phyloP scores from a whole-genome alignment of 2,329 filamentous ascomycete genomes.

The Claviceps digitariae region DNA sequence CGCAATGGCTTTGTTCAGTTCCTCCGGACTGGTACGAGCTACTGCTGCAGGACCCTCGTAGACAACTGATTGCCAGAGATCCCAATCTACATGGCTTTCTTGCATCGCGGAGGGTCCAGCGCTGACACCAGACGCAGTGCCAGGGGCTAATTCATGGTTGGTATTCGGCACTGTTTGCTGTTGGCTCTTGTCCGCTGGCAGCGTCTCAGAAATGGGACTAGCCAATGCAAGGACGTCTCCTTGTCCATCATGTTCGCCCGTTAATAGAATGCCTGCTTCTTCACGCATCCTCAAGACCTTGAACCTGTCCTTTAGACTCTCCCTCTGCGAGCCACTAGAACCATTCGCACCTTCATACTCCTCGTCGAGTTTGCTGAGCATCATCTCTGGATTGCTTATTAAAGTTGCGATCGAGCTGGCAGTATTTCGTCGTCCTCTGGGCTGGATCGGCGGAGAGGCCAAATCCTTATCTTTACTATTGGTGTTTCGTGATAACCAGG shows the following conservation, averaged over 20 bases:
- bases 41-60: conserved; percentile 87
- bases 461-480: conserved; percentile 42
- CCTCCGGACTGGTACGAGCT: conserved; percentile 73
- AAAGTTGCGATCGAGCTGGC: conserved; percentile 67
- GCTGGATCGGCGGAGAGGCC: conserved; percentile 37
- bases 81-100: conserved; percentile 87
- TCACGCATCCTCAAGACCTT: conserved; percentile 64
- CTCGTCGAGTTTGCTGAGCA: conserved; percentile 64
- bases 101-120: conserved; percentile 57
- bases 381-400: conserved; percentile 69
- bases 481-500: conserved; percentile 64
- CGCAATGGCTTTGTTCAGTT: conserved; percentile 81
- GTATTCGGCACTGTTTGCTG: conserved; percentile 43
- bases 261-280: conserved; percentile 44
- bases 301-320: conserved; percentile 65
- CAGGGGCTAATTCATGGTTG: conserved; percentile 62
- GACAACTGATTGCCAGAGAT: conserved; percentile 91
- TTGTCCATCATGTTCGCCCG: conserved; percentile 39
- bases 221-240: conserved; percentile 14
- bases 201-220: conserved; percentile 13
- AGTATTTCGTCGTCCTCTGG: conserved; percentile 52
- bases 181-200: conserved; percentile 19
- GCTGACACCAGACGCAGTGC: conserved; percentile 71
- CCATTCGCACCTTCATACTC: conserved; percentile 40
- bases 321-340: conserved; percentile 33